Base-by-base conservation (phyloP, 805 yeast species). In the Tetrapisispora iriomotensis region DNA sequence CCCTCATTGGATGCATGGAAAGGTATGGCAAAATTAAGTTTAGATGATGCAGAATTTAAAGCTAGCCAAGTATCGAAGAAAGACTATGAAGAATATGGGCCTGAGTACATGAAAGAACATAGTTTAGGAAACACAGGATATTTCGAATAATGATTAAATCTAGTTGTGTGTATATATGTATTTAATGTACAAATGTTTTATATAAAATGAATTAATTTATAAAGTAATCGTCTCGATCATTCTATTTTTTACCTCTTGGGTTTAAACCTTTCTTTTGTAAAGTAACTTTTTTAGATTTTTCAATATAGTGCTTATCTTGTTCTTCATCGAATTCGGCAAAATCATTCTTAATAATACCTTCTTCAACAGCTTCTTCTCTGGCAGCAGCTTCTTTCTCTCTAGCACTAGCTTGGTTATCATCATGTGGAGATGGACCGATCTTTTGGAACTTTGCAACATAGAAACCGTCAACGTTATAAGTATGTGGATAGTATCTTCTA, bases 401-500 rank as follows among this genome's bases (percentile, higher is more conserved):
- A 18, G 95, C 94, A 49, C 92, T 90, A 7, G 92, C 88, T 66
- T 81, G 83, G 42, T 87, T 75, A 39, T 76, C 77, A 63, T 84
- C 95, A 53, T 81, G 83, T 34, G 88, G 82, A 47, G 94, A 79
- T 44, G 95, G 70, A 0, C 88, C 94, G 46, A 75, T 77, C 73
- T 92, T 92, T 67, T 84, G 77, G 71, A 92, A 85, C 63, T 90
- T 92, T 40, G 99, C 99, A 43, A 92, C 98, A 62, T 68, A 92
- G 74, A 92, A 92, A 19, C 99, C 99, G 65, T 92, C 99, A 40
- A 92, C 98, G 62, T 92, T 92, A 61, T 92, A 92, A 21, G 95
- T 88, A 66, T 92, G 99, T 40, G 99, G 99, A 61, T 92, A 92
- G 65, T 90, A 92, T 63, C 99, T 78, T 70, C 95, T 78, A 3